These are phyloP conservation scores for Macadamia tetraphylla DNA, from an alignment of 164 flowering plant genomes.

Conservation along the genomic window DNA sequence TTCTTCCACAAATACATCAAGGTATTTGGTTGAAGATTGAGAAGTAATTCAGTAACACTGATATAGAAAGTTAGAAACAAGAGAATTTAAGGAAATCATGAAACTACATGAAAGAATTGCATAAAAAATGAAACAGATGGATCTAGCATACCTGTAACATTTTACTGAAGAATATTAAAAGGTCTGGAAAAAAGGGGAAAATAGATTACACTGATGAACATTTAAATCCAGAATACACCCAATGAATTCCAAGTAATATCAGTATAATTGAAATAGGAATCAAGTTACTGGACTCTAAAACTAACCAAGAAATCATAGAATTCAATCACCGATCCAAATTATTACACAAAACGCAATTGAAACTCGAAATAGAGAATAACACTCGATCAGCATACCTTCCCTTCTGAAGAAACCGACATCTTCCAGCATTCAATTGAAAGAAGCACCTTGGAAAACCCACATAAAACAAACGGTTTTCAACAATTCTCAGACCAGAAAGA, in stretches of 20 bases:
- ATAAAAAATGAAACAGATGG: not conserved
- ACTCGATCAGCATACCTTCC: conserved; percentile 18
- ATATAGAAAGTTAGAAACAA: not conserved
- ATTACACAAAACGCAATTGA: not conserved
- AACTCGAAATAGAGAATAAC: not conserved
- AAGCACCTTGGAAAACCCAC: conserved; percentile 7
- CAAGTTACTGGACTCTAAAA: not conserved
- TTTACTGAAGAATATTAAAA: not conserved
- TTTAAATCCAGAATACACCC: not conserved
- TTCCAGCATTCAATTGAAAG: conserved; percentile 1
- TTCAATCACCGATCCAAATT: not conserved
- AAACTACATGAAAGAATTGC: not conserved
- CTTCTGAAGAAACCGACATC: conserved; percentile 3
- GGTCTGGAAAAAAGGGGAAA: not conserved
- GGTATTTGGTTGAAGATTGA: not conserved
- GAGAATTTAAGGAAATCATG: not conserved
- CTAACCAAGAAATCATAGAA: not conserved
- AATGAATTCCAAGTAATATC: too few species aligned
- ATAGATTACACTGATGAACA: not conserved
- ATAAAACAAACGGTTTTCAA: conserved; percentile 8
- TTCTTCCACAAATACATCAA: not conserved
- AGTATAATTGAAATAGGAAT: too few species aligned
- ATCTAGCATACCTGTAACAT: not conserved
- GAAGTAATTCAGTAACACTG: not conserved
- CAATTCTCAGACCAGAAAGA: conserved; percentile 12